Percentiles rank a stretch among this genome's conserved stretches.
Evolutionary conservation across 192 early-diverging fungal genomes (phyloP).

Genomic region (Coemansia sp.): DNA sequence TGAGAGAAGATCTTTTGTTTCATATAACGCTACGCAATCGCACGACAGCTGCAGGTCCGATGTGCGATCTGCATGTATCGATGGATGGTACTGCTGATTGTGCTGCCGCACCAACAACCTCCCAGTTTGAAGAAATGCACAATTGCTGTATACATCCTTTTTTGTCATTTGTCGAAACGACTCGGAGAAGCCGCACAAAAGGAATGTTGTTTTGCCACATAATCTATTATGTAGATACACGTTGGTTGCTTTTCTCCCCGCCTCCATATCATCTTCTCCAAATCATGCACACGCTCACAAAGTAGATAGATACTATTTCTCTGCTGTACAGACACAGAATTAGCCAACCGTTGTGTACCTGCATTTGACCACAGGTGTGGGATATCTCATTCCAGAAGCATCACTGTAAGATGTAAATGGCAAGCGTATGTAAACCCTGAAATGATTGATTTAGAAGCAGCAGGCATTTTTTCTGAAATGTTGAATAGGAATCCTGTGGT

Average conservation of each 20-base stretch:
- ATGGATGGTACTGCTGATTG: conserved; percentile 3
- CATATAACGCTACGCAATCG: neutral
- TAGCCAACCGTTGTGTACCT: neutral
- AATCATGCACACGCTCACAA: neutral
- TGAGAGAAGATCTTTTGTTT: neutral
- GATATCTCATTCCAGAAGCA: neutral
- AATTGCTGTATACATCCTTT: neutral
- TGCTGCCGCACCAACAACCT: neutral
- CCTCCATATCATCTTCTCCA: neutral
- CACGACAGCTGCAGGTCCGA: too few species aligned
- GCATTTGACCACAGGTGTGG: conserved; percentile 1
- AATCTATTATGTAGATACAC: neutral
- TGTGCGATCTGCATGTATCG: conserved; percentile 1
- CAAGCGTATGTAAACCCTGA: too few species aligned
- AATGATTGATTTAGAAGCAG: too few species aligned
- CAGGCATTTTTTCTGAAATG: neutral
- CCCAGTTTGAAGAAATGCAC: neutral
- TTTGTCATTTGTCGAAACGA: neutral
- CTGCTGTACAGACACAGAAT: neutral
- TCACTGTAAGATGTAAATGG: too few species aligned
- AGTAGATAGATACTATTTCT: neutral
- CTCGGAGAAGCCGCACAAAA: neutral
- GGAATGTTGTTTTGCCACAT: neutral
- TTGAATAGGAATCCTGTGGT: neutral
- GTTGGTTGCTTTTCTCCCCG: too few species aligned